phyloP scores from a whole-genome alignment of 1,284 basidiomycete genomes.

The Fomes fomentarius region DNA sequence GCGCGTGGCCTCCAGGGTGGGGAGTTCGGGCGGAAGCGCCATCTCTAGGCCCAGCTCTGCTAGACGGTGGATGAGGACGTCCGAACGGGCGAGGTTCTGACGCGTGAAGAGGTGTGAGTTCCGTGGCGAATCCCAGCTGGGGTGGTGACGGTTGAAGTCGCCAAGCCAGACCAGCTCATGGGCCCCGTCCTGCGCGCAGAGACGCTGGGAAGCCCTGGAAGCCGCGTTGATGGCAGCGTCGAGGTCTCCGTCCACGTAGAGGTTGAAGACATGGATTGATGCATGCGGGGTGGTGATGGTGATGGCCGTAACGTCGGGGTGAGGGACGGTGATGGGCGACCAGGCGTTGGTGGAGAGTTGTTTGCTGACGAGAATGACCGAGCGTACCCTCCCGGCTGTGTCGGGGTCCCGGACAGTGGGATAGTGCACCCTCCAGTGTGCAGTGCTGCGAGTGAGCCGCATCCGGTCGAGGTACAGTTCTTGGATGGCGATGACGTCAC shows the following conservation, averaged over 20 bases:
- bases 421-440: slow-evolving; percentile 33
- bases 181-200: no score
- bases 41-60: no score
- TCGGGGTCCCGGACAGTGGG: slow-evolving; percentile 23
- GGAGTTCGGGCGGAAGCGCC: no score
- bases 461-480: slow-evolving; percentile 37
- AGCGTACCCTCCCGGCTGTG: slow-evolving; percentile 15
- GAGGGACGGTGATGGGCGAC: slow-evolving; percentile 24
- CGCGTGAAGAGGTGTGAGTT: no score
- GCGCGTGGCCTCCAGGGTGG: no score
- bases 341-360: slow-evolving; percentile 31
- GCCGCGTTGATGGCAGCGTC: slow-evolving; percentile 28
- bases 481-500: slow-evolving; percentile 35
- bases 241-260: slow-evolving; percentile 39
- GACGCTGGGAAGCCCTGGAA: no score
- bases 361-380: slow-evolving; percentile 34
- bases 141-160: no score
- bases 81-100: no score
- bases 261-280: slow-evolving; percentile 34
- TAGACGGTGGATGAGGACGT: no score
- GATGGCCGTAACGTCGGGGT: slow-evolving; percentile 34
- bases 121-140: no score
- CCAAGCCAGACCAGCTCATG: no score
- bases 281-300: slow-evolving; percentile 15
- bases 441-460: slow-evolving; percentile 15